A percentile compares a stretch with the other conserved stretches of the same genome.
These are phyloP conservation scores for Bipolaris zeicola DNA, from an alignment of 2,329 filamentous ascomycete genomes.

Conservation along the genomic window DNA sequence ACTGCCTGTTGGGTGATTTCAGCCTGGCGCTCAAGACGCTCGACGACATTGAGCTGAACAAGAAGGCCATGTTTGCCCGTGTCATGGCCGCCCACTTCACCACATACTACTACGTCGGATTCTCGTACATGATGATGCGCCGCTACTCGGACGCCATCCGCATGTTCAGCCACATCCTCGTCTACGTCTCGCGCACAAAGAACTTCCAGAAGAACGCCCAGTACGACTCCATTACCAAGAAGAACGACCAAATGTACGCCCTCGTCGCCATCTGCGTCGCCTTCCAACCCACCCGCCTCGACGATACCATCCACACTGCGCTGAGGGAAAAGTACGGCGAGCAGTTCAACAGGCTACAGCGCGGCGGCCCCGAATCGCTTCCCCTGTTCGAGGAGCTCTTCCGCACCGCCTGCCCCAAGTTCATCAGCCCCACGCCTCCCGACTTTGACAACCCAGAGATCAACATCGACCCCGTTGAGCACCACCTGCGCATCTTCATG, in stretches of 20 bases:
- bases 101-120: slow-evolving; percentile 99
- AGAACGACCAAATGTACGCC: slow-evolving; percentile 99
- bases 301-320: slow-evolving; percentile 98
- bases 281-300: slow-evolving; percentile 94
- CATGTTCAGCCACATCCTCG: slow-evolving; percentile 99
- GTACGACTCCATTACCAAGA: slow-evolving; percentile 99
- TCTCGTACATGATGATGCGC: slow-evolving; percentile 99
- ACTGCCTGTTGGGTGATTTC: slow-evolving; percentile 96
- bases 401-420: slow-evolving; percentile 97
- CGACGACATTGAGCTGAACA: slow-evolving; percentile 99
- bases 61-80: slow-evolving; percentile 99
- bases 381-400: slow-evolving; percentile 99
- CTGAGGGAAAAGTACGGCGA: slow-evolving; percentile 99
- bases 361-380: slow-evolving; percentile 91
- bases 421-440: slow-evolving; percentile 95
- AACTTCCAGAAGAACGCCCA: slow-evolving; percentile 99
- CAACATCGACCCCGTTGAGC: slow-evolving; percentile 96
- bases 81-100: slow-evolving; percentile 99
- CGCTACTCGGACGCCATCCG: slow-evolving; percentile 98
- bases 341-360: slow-evolving; percentile 95
- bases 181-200: slow-evolving; percentile 98
- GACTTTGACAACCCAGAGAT: slow-evolving; percentile 96
- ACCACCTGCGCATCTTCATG: slow-evolving; percentile 98
- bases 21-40: slow-evolving; percentile 97
- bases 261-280: slow-evolving; percentile 98